Evolutionary conservation across 768 basidiomycete species (phyloP).

Genomic region (Tremella fuciformis): DNA sequence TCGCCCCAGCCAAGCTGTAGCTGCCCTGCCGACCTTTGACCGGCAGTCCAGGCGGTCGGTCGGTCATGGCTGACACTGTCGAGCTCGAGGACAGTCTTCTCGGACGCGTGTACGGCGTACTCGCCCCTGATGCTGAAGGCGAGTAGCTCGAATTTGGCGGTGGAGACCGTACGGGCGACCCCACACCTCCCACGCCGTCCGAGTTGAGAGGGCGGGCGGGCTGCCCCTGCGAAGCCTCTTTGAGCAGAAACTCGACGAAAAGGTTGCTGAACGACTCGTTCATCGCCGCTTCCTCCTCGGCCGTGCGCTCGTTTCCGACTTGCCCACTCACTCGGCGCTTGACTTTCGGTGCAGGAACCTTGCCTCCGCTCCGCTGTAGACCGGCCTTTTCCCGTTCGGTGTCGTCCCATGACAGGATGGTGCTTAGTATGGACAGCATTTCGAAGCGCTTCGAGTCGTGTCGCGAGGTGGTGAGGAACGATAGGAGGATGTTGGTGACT

Average conservation of each 20-base stretch:
- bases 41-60: conserved; percentile 1
- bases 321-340: conserved; percentile 4
- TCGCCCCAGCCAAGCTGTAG: neutral
- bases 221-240: conserved; percentile 68
- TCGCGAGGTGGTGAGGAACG: conserved; percentile 83
- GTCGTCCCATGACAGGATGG: conserved; percentile 90
- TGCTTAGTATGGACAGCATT: conserved; percentile 82
- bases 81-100: conserved; percentile 16
- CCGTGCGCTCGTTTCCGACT: conserved; percentile 56
- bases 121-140: conserved; percentile 16
- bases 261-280: conserved; percentile 81
- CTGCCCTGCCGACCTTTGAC: neutral
- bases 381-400: conserved; percentile 88
- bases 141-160: conserved; percentile 17
- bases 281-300: conserved; percentile 60
- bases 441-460: conserved; percentile 94
- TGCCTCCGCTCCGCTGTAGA: conserved; percentile 60
- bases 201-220: conserved; percentile 10
- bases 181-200: neutral
- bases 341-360: conserved; percentile 11
- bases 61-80: conserved; percentile 5
- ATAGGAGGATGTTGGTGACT: conserved; percentile 88
- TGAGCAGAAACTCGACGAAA: conserved; percentile 96
- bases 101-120: conserved; percentile 46
- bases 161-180: conserved; percentile 9